phyloP scores from a whole-genome alignment of 257 asterid species.

The Solanum sitiens region DNA sequence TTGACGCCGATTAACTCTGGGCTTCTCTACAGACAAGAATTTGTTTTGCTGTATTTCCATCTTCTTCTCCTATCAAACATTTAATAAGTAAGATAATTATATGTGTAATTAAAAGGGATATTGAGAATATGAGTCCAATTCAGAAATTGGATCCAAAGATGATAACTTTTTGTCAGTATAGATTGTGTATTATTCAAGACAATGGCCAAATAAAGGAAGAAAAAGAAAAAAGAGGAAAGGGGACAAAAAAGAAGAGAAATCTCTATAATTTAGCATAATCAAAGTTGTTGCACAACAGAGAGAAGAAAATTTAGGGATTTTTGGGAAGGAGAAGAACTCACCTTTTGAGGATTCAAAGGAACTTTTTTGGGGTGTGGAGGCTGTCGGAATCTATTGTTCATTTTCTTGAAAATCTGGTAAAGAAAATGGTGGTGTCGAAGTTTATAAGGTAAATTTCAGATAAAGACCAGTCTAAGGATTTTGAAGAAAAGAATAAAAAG shows the following conservation, averaged over 20 bases:
- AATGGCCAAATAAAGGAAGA: neutral
- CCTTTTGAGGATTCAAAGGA: slow-evolving; percentile 42
- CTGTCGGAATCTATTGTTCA: slow-evolving; percentile 5
- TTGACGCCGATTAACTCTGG: slow-evolving; percentile 21
- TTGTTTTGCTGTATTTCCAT: slow-evolving; percentile 37
- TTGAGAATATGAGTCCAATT: neutral
- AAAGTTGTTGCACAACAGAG: neutral
- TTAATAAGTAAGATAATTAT: neutral
- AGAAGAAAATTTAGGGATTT: neutral
- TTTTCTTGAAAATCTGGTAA: neutral
- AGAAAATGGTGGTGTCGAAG: neutral
- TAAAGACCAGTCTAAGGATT: neutral
- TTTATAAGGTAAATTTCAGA: neutral
- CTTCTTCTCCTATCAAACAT: slow-evolving; percentile 43
- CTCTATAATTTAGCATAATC: neutral
- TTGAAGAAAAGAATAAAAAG: neutral
- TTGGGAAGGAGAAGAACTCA: slow-evolving; percentile 9
- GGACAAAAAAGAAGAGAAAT: neutral
- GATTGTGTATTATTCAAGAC: neutral
- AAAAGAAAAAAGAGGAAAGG: neutral
- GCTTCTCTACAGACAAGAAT: slow-evolving; percentile 19
- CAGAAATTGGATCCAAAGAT: slow-evolving; percentile 4
- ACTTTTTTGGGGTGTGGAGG: slow-evolving; percentile 5
- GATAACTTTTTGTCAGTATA: neutral
- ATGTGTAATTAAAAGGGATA: slow-evolving; percentile 4